Conservation (phyloP, 306 rosid genomes). For the Casuarina equisetifolia region DNA sequence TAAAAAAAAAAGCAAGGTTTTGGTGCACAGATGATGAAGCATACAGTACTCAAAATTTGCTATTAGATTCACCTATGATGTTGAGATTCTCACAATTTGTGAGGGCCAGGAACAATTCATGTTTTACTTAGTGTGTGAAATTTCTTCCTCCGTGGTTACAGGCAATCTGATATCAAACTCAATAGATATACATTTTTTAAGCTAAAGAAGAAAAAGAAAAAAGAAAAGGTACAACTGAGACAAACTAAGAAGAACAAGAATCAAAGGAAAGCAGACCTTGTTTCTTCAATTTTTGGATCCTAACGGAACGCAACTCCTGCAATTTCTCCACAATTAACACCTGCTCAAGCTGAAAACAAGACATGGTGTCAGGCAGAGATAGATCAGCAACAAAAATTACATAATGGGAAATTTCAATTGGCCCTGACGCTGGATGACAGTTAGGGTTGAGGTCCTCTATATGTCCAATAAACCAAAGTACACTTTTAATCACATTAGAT, state of each 20-base stretch:
- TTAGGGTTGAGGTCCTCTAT: neutral
- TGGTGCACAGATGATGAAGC: neutral
- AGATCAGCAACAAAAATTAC: neutral
- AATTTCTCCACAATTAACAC: slow-evolving; percentile 81
- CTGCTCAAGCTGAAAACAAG: slow-evolving; percentile 66
- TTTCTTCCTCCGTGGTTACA: neutral
- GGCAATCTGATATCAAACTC: neutral
- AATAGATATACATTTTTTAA: neutral
- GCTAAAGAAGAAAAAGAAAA: neutral
- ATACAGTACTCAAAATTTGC: neutral
- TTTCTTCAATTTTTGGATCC: slow-evolving; percentile 84
- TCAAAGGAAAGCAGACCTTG: slow-evolving; percentile 47
- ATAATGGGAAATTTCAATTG: neutral
- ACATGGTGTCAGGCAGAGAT: slow-evolving; percentile 10
- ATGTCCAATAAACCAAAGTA: neutral
- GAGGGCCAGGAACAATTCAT: neutral
- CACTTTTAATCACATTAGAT: neutral
- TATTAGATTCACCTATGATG: neutral
- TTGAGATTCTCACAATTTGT: neutral
- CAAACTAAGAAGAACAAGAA: neutral
- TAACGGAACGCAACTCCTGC: slow-evolving; percentile 79
- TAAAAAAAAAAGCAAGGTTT: neutral
- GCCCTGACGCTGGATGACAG: neutral
- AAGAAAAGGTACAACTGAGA: neutral
- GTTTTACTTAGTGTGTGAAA: neutral